Base-by-base conservation (phyloP, 164 flowering plant species). In the Santalum album region DNA sequence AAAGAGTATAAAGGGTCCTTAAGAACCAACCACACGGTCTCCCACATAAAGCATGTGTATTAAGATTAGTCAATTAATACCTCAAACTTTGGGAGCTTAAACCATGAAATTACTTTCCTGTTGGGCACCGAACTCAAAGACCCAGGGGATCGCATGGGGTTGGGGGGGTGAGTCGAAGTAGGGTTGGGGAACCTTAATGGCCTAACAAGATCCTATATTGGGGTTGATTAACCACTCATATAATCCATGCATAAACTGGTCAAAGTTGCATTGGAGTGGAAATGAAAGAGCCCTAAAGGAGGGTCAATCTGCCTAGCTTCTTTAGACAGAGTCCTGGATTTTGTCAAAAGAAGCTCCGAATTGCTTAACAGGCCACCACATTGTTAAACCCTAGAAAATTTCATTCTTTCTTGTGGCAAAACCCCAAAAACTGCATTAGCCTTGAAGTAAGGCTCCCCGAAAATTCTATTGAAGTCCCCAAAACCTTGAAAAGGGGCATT, bases 21-120 rank as follows among this genome's bases (percentile, higher is more conserved):
- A n/a, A n/a, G 55, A 54, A 56, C 44, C 51, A 68, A 4, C 12
- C 58, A 71, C 82, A 72, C 84, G 65, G 80, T 82, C 80, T 78
- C 76, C 84, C 73, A 82, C 73, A 65, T 70, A 72, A 47, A 42
- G 69, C 86, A 82, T 78, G 86, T 78, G 82, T 55, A 27, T 57
- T 54, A 65, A 56, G 73, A 65, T 58, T 74, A 58, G 72, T 69
- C 62, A 61, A 76, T 64, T 50, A 56, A 59, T 39, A 49, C 59
- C 35, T 27, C 35, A 27, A 42, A 43, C 60, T 36, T 38, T 3
- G 61, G 60, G 45, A 70, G 63, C 75, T 76, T 66, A 73, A 71
- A 65, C 72, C 83, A 73, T 76, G 64, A 64, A 56, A 39, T 60
- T 51, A 67, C 74, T 75, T 78, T 72, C 73, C 58, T 74, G 4